Evolutionary conservation across 345 rosid species (phyloP), one percentile per base, ranked within the genome.

Genomic region (Toxicodendron radicans): DNA sequence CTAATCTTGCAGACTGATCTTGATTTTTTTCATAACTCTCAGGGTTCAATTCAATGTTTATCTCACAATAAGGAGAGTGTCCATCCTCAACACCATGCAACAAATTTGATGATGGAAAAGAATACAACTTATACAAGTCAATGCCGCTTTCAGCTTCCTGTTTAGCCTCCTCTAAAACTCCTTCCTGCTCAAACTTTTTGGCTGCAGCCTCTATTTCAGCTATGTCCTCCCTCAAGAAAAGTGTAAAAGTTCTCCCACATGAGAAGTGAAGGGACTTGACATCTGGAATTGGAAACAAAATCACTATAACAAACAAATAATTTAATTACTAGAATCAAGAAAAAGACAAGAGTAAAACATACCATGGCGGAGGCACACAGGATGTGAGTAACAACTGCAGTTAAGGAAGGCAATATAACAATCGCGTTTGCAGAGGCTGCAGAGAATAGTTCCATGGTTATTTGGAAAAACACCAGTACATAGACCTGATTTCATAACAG

Each of bases 371-470:
- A 96, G 90, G 84, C 97, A 93, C 78, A 93, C 79, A 10, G 87
- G 84, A 81, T 91, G 97, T 64, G 63, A 53, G 76, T 77, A 78
- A 84, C 97, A 92, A 58, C 71, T 71, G 84, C 98, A 95, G 82
- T 87, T 87, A 51, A 95, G 66, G 76, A 83, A 95, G 73, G 96
- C 93, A 71, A 95, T 78, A 77, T 93, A 95, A 81, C 98, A 95
- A 77, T 92, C 99, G 46, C 93, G 87, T 85, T 93, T 95, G 84
- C 99, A 95, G 62, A 95, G 35, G 81, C 90, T 90, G 87, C 99
- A 95, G 43, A 95, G 80, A 54, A 87, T 78, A 45, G 98, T 93
- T 76, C 93, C 89, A 62, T 82, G 78, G 18, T 81, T 72, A 76
- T 87, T 91, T 10, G 85, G 83, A 57, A 75, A 77, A 66, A 90